Evolutionary conservation across 805 yeast species (phyloP), one percentile per base, ranked within the genome.

Genomic region (Suhomyces sp.): DNA sequence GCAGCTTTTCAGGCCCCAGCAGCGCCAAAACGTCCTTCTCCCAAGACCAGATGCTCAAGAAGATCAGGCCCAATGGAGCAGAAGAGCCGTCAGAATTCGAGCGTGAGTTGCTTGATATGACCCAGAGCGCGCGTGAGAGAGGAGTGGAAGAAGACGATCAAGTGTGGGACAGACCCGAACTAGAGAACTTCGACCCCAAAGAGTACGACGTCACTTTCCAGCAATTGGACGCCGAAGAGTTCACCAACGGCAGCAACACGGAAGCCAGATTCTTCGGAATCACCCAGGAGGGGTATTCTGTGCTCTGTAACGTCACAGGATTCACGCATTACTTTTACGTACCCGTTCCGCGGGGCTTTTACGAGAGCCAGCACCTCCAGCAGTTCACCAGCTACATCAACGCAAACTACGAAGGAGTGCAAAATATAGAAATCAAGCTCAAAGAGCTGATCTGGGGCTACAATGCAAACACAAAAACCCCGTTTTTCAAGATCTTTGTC

Each of bases 381-480:
- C 72, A 70, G 8, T 79, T 87, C 59, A 60, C 72, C 23, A 66
- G 71, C 27, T 73, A 83, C 62, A 54, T 88, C 55, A 73, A 75
- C 57, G 69, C 59, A 58, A 73, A 61, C 53, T 86, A 80, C 54
- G 77, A 75, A 50, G 86, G 87, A n/a, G 76, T 90, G 9, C 78
- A 82, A 55, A 79, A 79, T 19, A 74, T 93, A 19, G 90, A 88
- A 54, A 75, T 92, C 12, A 76, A 69, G 5, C 68, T 79, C 63
- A 90, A 90, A 61, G 96, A 93, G 66, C 87, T 96, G 9, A 85
- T 94, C 53, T 93, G 97, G 97, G 97, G 97, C 8, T 94, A 80
- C 66, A 85, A 85, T 52, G 94, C 96, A 55, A 90, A 87, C 60
- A 74, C 79, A 9, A 85, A 86, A 62, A 76, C 86, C 3, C 91